These are phyloP conservation scores for Mucor piriformis DNA, from an alignment of 371 early-diverging fungal species.

Conservation along the genomic window DNA sequence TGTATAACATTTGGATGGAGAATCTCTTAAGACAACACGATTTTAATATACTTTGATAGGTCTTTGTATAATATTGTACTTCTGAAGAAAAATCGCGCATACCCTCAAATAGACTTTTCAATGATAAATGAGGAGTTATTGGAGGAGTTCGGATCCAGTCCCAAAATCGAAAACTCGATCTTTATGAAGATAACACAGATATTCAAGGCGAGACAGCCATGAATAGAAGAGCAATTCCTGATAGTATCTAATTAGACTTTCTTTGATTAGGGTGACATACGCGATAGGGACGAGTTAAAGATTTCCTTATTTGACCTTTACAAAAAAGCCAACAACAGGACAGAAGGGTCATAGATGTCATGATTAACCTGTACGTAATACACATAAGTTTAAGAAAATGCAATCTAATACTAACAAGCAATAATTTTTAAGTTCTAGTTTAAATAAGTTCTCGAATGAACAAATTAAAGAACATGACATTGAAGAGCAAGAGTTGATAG, in stretches of 20 bases:
- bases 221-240: slow-evolving; percentile 25
- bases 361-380: slow-evolving; percentile 28
- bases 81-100: slow-evolving; percentile 27
- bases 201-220: slow-evolving; percentile 27
- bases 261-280: slow-evolving; percentile 23
- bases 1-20: too few species aligned
- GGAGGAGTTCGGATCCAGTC: slow-evolving; percentile 17
- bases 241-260: slow-evolving; percentile 27
- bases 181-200: slow-evolving; percentile 10
- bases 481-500: slow-evolving; percentile 27
- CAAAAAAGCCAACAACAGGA: slow-evolving; percentile 27
- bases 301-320: slow-evolving; percentile 23
- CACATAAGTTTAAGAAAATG: slow-evolving; percentile 24
- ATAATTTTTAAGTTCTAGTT: slow-evolving; percentile 21
- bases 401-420: slow-evolving; percentile 18
- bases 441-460: slow-evolving; percentile 26
- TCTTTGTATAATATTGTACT: slow-evolving; percentile 26
- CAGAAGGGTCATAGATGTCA: slow-evolving; percentile 24
- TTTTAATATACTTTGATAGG: slow-evolving; percentile 25
- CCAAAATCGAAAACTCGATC: slow-evolving; percentile 22
- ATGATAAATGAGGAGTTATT: slow-evolving; percentile 23
- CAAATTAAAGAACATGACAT: slow-evolving; percentile 22
- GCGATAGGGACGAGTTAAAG: slow-evolving; percentile 24
- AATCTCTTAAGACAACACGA: too few species aligned
- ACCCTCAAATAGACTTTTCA: slow-evolving; percentile 27